Evolutionary conservation across 2,329 filamentous ascomycete species (phyloP), one percentile per base, ranked within the genome.

Genomic region (Alternaria hordeiaustralica): DNA sequence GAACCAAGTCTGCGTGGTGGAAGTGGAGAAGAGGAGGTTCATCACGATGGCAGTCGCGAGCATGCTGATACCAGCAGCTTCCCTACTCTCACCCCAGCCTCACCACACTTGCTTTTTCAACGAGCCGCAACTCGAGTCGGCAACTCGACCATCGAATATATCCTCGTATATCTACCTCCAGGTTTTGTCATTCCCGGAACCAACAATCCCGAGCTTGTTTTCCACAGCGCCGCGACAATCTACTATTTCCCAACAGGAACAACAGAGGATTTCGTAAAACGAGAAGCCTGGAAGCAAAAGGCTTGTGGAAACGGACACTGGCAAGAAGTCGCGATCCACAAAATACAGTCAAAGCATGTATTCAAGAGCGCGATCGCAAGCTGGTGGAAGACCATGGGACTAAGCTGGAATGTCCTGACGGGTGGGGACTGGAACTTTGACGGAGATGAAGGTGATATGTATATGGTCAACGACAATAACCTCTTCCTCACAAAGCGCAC

Each of bases 361-460:
- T 55, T 68, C n/a, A 68, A 69, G 55, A 61, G 58, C 9, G 55
- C 64, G 5, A 60, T 66, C 26, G 44, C 54, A 13, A 57, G 33
- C 30, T 53, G 25, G 15, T 54, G 60, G 51, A 50, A 55, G 44
- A 46, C n/a, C 4, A 54, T 56, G 45, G 51, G 47, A 26, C 45
- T 55, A 6, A 11, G 41, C 18, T 56, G 54, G 54, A 4, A 56
- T 56, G 4, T 30, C 6, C 25, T 56, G 9, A 45, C n/a, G 9
- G 12, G 18, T 49, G 58, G 57, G 53, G 21, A 43, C 12, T 70
- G 66, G 66, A 8, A n/a, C 28, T 7, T 43, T 6, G 45, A 23
- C 13, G 66, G 65, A n/a, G 62, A 64, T 3, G 13, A 56, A 10
- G 65, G 65, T 4, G 60, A 65, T 18, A 68, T 66, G 30, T 70